These are phyloP conservation scores for Coniella lustricola DNA, from an alignment of 2,329 filamentous ascomycete genomes.

Conservation along the genomic window DNA sequence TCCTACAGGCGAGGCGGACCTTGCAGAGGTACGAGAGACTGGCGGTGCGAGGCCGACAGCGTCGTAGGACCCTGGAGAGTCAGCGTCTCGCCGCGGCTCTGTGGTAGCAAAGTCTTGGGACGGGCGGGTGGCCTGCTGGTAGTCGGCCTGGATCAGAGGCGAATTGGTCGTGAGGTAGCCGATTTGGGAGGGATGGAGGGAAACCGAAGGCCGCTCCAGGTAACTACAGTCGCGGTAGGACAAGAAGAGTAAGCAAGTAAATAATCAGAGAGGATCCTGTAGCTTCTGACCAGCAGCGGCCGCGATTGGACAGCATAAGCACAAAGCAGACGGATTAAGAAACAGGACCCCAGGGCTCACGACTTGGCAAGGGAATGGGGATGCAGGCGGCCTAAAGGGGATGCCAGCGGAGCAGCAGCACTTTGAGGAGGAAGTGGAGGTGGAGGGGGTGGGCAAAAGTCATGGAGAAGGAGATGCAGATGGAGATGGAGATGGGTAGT, in stretches of 20 bases:
- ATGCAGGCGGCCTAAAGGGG: too few relatives aligned
- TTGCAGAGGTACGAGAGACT: conserved; percentile 36
- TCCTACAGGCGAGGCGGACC: conserved; percentile 62
- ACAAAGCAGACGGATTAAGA: conserved; percentile 1
- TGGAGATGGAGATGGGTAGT: too few relatives aligned
- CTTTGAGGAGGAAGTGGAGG: background rate
- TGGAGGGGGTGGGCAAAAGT: background rate
- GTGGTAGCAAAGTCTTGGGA: conserved; percentile 24
- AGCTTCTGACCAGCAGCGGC: conserved; percentile 2
- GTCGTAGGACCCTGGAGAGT: conserved; percentile 11
- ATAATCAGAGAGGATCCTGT: conserved; percentile 5
- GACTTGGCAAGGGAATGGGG: conserved; percentile 3
- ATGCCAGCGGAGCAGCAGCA: too few relatives aligned
- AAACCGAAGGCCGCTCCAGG: conserved; percentile 39
- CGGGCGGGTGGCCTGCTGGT: conserved; percentile 37
- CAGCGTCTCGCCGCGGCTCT: conserved; percentile 6
- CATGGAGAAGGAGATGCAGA: background rate
- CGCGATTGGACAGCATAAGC: conserved; percentile 7
- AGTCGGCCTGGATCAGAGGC: conserved; percentile 54
- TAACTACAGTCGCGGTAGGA: conserved; percentile 17
- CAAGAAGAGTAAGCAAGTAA: conserved; percentile 1
- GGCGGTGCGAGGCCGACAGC: conserved; percentile 32
- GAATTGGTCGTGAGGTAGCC: conserved; percentile 64
- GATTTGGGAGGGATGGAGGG: conserved; percentile 57
- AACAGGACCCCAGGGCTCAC: background rate